These are phyloP conservation scores for Podaxis pistillaris DNA, from an alignment of 768 basidiomycete genomes.

Conservation along the genomic window DNA sequence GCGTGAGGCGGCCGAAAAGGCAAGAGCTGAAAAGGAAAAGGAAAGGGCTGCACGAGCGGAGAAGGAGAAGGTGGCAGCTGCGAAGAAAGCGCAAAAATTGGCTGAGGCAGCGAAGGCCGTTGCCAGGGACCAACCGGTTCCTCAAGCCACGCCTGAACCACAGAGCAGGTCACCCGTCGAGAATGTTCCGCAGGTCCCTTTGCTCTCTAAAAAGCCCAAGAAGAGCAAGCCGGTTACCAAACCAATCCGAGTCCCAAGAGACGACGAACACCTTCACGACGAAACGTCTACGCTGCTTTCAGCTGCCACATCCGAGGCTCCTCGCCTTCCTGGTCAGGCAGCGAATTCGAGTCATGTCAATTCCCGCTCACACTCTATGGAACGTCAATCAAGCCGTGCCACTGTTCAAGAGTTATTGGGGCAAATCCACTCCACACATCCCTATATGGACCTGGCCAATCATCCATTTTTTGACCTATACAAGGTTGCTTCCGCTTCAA, in stretches of 20 bases:
- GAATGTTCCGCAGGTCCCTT: slow-evolving; percentile 71
- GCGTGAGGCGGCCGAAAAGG: slow-evolving; percentile 24
- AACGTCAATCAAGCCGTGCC: slow-evolving; percentile 42
- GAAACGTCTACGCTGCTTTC: slow-evolving; percentile 43
- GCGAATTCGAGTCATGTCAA: slow-evolving; percentile 52
- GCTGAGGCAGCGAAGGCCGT: slow-evolving; percentile 13
- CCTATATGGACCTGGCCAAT: slow-evolving; percentile 61
- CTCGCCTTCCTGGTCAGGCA: slow-evolving; percentile 31
- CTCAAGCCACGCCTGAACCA: slow-evolving; percentile 4
- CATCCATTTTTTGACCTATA: slow-evolving; percentile 76
- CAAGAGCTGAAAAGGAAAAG: slow-evolving; percentile 10
- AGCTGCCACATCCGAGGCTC: slow-evolving; percentile 47
- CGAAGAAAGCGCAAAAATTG: slow-evolving; percentile 22
- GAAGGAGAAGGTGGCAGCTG: slow-evolving; percentile 12
- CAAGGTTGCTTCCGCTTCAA: slow-evolving; percentile 71
- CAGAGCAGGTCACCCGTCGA: slow-evolving; percentile 75
- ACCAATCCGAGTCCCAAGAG: slow-evolving; percentile 54
- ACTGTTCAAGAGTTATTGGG: slow-evolving; percentile 65
- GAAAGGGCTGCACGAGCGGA: slow-evolving; percentile 6
- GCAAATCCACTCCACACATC: slow-evolving; percentile 61
- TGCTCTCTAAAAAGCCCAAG: slow-evolving; percentile 82
- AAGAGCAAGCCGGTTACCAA: slow-evolving; percentile 70
- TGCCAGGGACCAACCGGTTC: slow-evolving; percentile 10
- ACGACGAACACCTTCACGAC: slow-evolving; percentile 45
- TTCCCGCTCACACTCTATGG: slow-evolving; percentile 62